Conservation (phyloP, 192 early-diverging fungal genomes). For the Backusella sp. region DNA sequence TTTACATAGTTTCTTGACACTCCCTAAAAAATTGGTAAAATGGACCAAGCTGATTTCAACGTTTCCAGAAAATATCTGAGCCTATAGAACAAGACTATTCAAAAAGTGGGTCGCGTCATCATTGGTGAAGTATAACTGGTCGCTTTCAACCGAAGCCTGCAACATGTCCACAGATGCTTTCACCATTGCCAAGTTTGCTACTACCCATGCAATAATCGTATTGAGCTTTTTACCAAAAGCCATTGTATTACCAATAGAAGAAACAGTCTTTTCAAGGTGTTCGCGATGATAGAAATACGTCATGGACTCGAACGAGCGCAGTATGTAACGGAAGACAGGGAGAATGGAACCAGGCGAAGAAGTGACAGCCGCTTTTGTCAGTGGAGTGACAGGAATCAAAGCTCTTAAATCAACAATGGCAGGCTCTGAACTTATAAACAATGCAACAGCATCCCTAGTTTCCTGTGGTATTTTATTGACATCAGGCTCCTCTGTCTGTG, state of each 20-base stretch:
- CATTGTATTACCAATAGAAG: not conserved
- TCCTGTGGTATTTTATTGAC: not conserved
- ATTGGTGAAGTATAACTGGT: not conserved
- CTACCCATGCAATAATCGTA: not conserved
- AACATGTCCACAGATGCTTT: not conserved
- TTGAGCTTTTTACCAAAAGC: not conserved
- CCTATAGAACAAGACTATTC: not conserved
- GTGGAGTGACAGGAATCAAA: not conserved
- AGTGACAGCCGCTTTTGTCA: no score
- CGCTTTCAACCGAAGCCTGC: not conserved
- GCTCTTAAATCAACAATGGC: not conserved
- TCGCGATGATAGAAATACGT: not conserved
- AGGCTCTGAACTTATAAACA: not conserved
- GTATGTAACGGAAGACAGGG: not conserved
- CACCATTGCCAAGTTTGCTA: not conserved
- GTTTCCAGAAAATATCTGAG: not conserved
- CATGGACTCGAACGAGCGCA: not conserved
- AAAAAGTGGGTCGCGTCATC: not conserved
- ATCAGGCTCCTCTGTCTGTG: not conserved
- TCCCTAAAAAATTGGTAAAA: no score
- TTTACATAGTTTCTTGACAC: no score
- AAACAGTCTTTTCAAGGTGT: not conserved
- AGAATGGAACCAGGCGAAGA: not conserved
- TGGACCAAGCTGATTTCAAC: not conserved
- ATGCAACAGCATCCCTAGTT: not conserved